These are phyloP conservation scores for Metschnikowia colocasiae DNA, from an alignment of 805 yeast species.

Conservation along the genomic window DNA sequence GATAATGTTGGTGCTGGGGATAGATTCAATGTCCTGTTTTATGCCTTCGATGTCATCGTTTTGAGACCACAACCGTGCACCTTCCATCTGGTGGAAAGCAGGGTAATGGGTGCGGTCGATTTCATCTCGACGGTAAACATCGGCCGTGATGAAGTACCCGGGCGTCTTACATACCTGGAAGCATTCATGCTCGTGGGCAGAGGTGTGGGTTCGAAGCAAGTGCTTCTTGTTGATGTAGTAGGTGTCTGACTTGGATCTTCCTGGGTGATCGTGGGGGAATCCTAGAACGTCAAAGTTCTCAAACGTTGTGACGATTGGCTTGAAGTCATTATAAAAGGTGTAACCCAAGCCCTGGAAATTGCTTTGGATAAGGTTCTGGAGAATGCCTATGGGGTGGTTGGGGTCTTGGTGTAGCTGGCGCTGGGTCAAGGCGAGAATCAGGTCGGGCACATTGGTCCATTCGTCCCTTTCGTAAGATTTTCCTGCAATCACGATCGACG, in stretches of 20 bases:
- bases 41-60: constrained; percentile 40
- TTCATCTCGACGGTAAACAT: constrained; percentile 93
- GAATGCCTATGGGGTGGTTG: constrained; percentile 86
- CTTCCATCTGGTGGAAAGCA: constrained; percentile 97
- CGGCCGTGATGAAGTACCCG: constrained; percentile 91
- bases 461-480: constrained; percentile 58
- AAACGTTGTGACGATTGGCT: constrained; percentile 75
- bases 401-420: constrained; percentile 70
- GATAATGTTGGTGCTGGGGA: constrained; percentile 65
- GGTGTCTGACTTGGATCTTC: constrained; percentile 88
- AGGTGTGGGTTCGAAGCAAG: constrained; percentile 87
- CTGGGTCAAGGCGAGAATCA: constrained; percentile 63
- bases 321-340: constrained; percentile 74
- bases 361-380: constrained; percentile 67
- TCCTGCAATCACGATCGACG: constrained; percentile 39
- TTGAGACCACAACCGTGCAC: constrained; percentile 81
- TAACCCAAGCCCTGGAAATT: constrained; percentile 65
- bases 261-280: constrained; percentile 89
- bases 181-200: constrained; percentile 93
- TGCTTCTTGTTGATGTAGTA: constrained; percentile 76
- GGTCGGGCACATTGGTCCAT: constrained; percentile 81
- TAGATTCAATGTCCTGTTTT: constrained; percentile 51
- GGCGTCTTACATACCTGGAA: constrained; percentile 64
- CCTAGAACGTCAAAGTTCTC: constrained; percentile 92
- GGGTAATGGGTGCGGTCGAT: constrained; percentile 96